phyloP scores from a whole-genome alignment of 169 alveolate species.

The Condylostoma magnum region DNA sequence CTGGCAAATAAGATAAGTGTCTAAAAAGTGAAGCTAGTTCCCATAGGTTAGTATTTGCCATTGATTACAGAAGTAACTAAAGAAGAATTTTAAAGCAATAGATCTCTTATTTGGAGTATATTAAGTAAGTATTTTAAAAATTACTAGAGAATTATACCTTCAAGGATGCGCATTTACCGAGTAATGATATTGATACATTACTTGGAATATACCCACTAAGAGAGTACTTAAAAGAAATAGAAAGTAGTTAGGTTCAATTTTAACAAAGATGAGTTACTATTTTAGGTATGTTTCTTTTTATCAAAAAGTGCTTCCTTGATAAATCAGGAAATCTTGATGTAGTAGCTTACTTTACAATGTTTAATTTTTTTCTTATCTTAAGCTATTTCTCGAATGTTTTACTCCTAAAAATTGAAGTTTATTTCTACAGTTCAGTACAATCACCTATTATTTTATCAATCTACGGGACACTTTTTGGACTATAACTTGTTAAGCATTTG shows the following conservation, averaged over 20 bases:
- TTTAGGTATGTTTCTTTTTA: no score
- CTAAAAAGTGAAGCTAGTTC: neutral
- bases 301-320: no score
- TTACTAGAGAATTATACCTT: neutral
- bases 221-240: neutral
- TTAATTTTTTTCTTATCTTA: no score
- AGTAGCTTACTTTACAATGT: no score
- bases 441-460: no score
- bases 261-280: no score
- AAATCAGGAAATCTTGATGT: no score
- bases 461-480: no score
- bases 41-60: neutral
- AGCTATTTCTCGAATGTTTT: no score
- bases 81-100: neutral
- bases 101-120: neutral
- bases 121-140: neutral
- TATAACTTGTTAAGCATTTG: no score
- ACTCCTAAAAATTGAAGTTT: no score
- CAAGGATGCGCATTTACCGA: neutral
- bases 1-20: neutral
- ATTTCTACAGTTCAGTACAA: no score
- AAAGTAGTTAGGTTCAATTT: neutral
- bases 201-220: conserved; percentile 11
- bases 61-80: conserved; percentile 12
- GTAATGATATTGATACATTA: neutral